Base-by-base conservation (phyloP, 331 rosid species). In the Malus hybrid region DNA sequence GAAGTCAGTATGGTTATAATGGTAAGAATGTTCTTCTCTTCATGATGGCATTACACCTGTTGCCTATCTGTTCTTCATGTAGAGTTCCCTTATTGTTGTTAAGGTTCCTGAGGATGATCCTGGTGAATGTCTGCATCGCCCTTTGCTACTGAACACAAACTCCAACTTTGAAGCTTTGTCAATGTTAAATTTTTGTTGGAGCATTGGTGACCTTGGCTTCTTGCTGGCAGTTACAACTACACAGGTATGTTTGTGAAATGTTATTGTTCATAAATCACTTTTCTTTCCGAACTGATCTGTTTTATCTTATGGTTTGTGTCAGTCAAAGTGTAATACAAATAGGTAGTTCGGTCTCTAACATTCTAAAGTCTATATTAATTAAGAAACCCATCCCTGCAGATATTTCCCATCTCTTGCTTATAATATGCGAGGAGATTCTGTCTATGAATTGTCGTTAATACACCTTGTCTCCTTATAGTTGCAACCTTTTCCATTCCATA, bases 151-250 rank as follows among this genome's bases (percentile, higher is more conserved):
- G 69, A 71, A 62, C 81, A 85, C 79, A 76, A 80, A 87, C 91
- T 83, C 97, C 93, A 74, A 76, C 77, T 83, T 72, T 81, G 89
- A 85, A 85, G 86, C 88, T 82, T 80, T 89, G 88, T 83, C 90
- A 82, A 77, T 86, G 87, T 82, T 79, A 65, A 82, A 81, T 74
- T 82, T 81, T 84, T 76, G 70, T 76, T 86, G 97, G 99, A 89
- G 97, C 80, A 50, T 88, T 74, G 83, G 79, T 87, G 93, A 90
- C 88, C 80, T 88, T 82, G 90, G 90, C 87, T 82, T 85, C 83
- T 86, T 89, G 93, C 98, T 18, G 96, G 89, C 87, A 78, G 79
- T 90, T 84, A 88, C 90, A 79, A 83, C 84, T 87, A 82, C 83
- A 82, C 84, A 83, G 97, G 97, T 89, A 24, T 76, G 10, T 34